Evolutionary conservation across 768 basidiomycete genomes (phyloP).

Genomic region (Termitomyces bulborhizus): DNA sequence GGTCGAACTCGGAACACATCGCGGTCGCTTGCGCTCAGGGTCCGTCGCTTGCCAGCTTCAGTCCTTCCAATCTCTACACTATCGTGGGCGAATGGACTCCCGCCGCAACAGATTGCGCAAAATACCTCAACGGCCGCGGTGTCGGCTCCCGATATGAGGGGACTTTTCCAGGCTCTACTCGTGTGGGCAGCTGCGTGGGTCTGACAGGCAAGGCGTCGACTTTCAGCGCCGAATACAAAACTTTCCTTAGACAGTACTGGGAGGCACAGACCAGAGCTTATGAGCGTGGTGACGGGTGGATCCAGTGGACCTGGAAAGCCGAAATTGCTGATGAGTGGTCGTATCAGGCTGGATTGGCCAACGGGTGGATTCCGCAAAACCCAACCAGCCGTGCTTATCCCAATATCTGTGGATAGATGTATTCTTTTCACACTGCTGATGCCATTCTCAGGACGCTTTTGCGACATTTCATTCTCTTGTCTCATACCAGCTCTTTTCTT

Average conservation of each 20-base stretch:
- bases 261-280: conserved; percentile 78
- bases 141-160: conserved; percentile 63
- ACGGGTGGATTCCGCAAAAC: conserved; percentile 79
- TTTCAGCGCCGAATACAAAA: conserved; percentile 76
- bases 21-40: conserved; percentile 45
- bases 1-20: conserved; percentile 52
- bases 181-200: conserved; percentile 68
- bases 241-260: conserved; percentile 75
- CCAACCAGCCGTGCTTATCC: conserved; percentile 48
- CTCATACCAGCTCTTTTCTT: neutral
- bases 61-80: conserved; percentile 62
- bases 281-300: conserved; percentile 65
- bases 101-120: conserved; percentile 71
- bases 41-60: conserved; percentile 30
- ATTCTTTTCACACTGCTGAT: neutral
- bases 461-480: neutral
- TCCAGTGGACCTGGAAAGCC: conserved; percentile 83
- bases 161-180: conserved; percentile 52
- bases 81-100: conserved; percentile 89
- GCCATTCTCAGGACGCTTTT: neutral
- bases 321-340: conserved; percentile 87
- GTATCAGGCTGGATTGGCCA: conserved; percentile 71
- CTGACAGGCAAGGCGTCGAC: conserved; percentile 65
- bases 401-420: conserved; percentile 47
- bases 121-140: conserved; percentile 81